Conservation (phyloP, 2,329 filamentous ascomycete genomes). For the Biscogniauxia sp. region DNA sequence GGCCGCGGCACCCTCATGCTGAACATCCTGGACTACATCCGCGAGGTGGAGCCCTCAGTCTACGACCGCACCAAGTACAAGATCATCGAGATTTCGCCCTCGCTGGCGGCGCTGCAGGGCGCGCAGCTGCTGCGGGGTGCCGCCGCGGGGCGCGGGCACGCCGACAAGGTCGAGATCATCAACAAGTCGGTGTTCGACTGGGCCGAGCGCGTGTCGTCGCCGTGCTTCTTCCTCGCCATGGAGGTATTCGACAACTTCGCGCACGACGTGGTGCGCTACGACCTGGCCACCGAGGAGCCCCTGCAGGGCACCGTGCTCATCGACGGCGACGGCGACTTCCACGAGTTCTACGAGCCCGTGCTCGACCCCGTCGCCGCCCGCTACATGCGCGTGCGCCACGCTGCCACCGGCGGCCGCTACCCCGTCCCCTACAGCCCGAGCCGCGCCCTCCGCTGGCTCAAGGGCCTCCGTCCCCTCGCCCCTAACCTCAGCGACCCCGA, state of each 20-base stretch:
- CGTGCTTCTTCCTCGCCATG: conserved; percentile 96
- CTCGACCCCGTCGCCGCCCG: conserved; percentile 81
- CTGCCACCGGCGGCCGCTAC: conserved; percentile 64
- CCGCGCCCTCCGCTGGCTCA: conserved; percentile 59
- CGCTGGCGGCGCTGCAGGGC: conserved; percentile 75
- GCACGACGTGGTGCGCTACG: conserved; percentile 91
- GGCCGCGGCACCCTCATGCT: conserved; percentile 97
- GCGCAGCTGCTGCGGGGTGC: conserved; percentile 61
- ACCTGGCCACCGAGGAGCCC: conserved; percentile 74
- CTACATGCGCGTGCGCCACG: conserved; percentile 81
- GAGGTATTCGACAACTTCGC: conserved; percentile 99
- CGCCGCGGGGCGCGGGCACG: conserved; percentile 70
- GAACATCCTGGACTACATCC: conserved; percentile 96
- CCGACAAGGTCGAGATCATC: conserved; percentile 86
- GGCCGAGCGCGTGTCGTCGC: conserved; percentile 80
- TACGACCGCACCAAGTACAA: conserved; percentile 92
- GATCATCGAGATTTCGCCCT: conserved; percentile 90
- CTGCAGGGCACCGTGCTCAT: conserved; percentile 88
- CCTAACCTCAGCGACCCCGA: conserved; percentile 79
- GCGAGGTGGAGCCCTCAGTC: conserved; percentile 82
- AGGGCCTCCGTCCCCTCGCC: conserved; percentile 64
- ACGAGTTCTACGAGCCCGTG: conserved; percentile 82
- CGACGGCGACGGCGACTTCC: conserved; percentile 82
- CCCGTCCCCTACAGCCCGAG: conserved; percentile 58
- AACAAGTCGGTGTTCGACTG: conserved; percentile 96